Evolutionary conservation across 2,329 filamentous ascomycete species (phyloP), one percentile per base, ranked within the genome.

Genomic region (Lachnellula arida): DNA sequence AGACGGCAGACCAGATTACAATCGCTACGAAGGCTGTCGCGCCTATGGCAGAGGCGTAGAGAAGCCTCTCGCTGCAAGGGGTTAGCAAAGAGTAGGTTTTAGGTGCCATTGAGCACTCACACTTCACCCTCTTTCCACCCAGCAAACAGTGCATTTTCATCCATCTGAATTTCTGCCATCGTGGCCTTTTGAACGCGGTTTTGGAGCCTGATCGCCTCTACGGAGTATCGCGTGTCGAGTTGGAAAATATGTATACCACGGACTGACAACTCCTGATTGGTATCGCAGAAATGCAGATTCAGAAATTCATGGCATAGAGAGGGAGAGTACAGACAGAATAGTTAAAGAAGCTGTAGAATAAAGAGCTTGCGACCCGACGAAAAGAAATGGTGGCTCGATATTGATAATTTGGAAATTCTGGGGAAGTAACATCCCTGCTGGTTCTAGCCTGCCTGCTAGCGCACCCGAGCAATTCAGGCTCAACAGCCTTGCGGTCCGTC

Each of bases 371-470:
- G 22, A 28, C 22, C 22, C 9, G 14, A 51, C 17, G 37, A 51
- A 32, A 51, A 44, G 44, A 51, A 47, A 35, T n/a, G 22, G 40
- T 15, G 49, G 35, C 47, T 32, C 47, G 40, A 47, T 42, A 49
- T 46, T 49, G 51, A 55, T 49, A 59, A 56, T 59, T 62, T 62
- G 51, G 49, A 55, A 54, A 49, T 52, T 61, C 59, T 62, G 56
- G 59, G 58, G 61, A 60, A 61, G 53, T 52, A 39, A 50, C 25
- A 61, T 39, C 58, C 63, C 54, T 65, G 61, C 56, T 60, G 61
- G 61, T 49, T 56, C 32, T 12, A 12, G n/a, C n/a, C 14, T 43
- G 34, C 19, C 49, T 15, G 40, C 32, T 22, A 59, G 28, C 28
- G 28, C 28, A 32, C 28, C 28, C 28, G 28, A 32, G 28, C 28